Percentiles rank a stretch among this genome's conserved stretches.
Evolutionary conservation across 108 stramenopile species (phyloP).

Genomic region (Nitzschia sp.): DNA sequence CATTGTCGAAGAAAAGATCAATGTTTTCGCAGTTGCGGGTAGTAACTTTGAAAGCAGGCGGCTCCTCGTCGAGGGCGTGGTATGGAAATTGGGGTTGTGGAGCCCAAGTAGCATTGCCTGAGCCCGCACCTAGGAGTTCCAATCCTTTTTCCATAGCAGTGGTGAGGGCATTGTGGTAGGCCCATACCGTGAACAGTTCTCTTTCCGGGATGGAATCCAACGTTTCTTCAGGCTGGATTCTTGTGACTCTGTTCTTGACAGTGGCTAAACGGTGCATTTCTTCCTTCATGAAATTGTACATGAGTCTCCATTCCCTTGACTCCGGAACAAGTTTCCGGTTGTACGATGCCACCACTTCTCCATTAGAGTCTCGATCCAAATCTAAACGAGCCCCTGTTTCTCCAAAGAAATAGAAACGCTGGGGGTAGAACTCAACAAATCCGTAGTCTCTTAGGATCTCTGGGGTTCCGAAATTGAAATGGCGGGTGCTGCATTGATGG

Average conservation of each 20-base stretch:
- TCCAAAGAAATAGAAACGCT: slow-evolving; percentile 45
- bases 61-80: neutral
- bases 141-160: neutral
- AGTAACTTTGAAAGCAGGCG: neutral
- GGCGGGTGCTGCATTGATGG: slow-evolving; percentile 32
- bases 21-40: slow-evolving; percentile 11
- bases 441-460: slow-evolving; percentile 71
- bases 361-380: neutral
- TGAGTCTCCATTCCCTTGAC: neutral
- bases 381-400: neutral
- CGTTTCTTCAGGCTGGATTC: neutral
- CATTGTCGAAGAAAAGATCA: slow-evolving; percentile 1
- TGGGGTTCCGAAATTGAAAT: slow-evolving; percentile 45
- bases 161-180: neutral
- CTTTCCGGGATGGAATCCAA: neutral
- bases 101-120: neutral
- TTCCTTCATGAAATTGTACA: neutral
- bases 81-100: neutral
- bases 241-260: neutral
- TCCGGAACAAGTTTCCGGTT: neutral
- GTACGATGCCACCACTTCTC: neutral
- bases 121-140: neutral
- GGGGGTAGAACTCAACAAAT: slow-evolving; percentile 73
- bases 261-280: neutral
- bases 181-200: neutral